Base-by-base conservation (phyloP, 192 early-diverging fungal genomes). In the Mycoemilia scoparia region DNA sequence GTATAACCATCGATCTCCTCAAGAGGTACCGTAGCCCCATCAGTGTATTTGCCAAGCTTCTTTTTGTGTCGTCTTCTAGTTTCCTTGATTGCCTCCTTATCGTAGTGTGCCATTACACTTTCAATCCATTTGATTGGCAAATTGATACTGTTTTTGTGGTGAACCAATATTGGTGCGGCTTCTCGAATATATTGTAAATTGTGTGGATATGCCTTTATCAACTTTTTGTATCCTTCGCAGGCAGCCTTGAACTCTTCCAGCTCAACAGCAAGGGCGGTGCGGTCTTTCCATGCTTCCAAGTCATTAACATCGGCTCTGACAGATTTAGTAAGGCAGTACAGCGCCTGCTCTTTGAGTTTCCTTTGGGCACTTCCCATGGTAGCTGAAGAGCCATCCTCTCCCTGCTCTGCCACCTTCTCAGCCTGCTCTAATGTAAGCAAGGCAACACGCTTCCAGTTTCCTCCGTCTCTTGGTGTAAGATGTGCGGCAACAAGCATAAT, bases 401-500 rank as follows among this genome's bases (percentile, higher is more conserved):
- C 43, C 0, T 31, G 30, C 10, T 24, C 24, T 14, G 40, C 38
- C 40, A 10, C 32, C 1, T 36, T 38, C 1, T 24, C 12, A 10
- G 41, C 45, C 1, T 54, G 16, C 29, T 58, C 73, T 74, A 67
- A 70, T 29, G 85, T 80, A 36, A 76, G 76, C 14, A 45, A 41
- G 13, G 70, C 87, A 22, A 90, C 64, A 24, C 74, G 72, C 35
- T 81, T 84, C 93, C 93, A 97, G 18, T 84, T 40, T 11, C 57
- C 46, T 0, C 39, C 56, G 45, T 92, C 78, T 27, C 70, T 71
- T 12, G 73, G 64, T 4, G 69, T 65, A 47, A 97, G 42, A 45
- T 91, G 87, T 1, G 89, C 93, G 3, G 88, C 88, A n/a, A 97
- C 75, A 33, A 87, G 69, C 33, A 77, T 70, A 5, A 86, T 41